phyloP scores from a whole-genome alignment of 192 early-diverging fungal genomes.

The Podila epigama region DNA sequence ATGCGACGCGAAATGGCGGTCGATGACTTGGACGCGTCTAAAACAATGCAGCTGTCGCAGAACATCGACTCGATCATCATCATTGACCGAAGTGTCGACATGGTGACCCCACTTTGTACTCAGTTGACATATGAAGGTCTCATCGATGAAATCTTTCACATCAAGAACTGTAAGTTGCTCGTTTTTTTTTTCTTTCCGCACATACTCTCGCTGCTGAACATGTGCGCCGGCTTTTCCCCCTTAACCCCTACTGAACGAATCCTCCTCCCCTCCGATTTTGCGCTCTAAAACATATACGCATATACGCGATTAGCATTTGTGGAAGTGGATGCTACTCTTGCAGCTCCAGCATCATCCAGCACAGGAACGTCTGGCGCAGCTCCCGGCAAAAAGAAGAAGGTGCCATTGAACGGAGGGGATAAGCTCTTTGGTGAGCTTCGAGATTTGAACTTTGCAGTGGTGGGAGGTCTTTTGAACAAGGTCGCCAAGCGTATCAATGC shows the following conservation, averaged over 20 bases:
- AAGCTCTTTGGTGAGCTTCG: slow-evolving; percentile 82
- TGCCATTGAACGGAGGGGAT: slow-evolving; percentile 83
- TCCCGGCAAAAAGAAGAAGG: slow-evolving; percentile 70
- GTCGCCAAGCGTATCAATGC: slow-evolving; percentile 86
- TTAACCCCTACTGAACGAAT: too few species aligned
- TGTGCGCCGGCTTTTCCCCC: not conserved
- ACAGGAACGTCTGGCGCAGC: slow-evolving; percentile 27
- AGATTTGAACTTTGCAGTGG: slow-evolving; percentile 91
- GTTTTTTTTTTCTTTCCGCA: not conserved
- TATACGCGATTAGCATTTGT: slow-evolving; percentile 66
- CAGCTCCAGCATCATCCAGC: slow-evolving; percentile 48
- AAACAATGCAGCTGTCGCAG: slow-evolving; percentile 65
- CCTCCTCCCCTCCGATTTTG: too few species aligned
- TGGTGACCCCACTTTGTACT: slow-evolving; percentile 92
- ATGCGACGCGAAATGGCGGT: slow-evolving; percentile 84
- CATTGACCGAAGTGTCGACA: slow-evolving; percentile 89
- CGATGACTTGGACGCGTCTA: slow-evolving; percentile 54
- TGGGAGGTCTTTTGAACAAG: slow-evolving; percentile 82
- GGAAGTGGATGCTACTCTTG: slow-evolving; percentile 74
- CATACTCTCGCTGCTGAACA: not conserved
- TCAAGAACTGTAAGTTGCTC: slow-evolving; percentile 76
- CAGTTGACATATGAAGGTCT: slow-evolving; percentile 98
- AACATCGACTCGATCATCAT: slow-evolving; percentile 86
- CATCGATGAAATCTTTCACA: slow-evolving; percentile 92
- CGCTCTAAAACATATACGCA: too few species aligned